Base-by-base conservation (phyloP, 208 protist species). In the Naegleria fowleri region DNA sequence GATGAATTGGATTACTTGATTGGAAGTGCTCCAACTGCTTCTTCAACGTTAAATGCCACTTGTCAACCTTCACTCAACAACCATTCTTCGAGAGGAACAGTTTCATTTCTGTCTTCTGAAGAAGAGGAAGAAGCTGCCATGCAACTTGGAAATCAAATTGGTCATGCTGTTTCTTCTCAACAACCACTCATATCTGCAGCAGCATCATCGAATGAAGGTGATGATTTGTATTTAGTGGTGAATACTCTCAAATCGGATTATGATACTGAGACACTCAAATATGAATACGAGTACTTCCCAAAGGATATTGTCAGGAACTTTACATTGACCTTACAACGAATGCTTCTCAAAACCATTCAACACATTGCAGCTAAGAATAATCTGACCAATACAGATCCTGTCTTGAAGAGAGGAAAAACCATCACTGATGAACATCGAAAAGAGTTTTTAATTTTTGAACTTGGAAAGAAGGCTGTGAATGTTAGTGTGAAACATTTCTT, bases 401-500 rank as follows among this genome's bases (percentile, higher is more conserved):
- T 29, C 11, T 67, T 67, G 22, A 67, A 67, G 55, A 67, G 19
- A 13, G 55, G 55, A 4, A 67, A 67, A 29, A 67, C 19, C 3
- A 2, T 67, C 55, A 67, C 55, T 1, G 55, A 67, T 29, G 55
- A 67, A 15, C 55, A 67, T 29, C 11, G 22, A 29, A 67, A 67
- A 13, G 55, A 67, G 22, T 67, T 67, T 29, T 67, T 67, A 29
- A 67, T 67, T 22, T 67, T 83, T 83, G 75, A n/a, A 83, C 19
- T 83, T 83, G 75, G 22, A 40, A 39, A 83, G n/a, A 40, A 83
- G 22, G 33, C 33, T 39, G 75, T 83, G 19, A 40, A 5, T 83
- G 75, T 83, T 39, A n/a, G 75, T 40, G 75, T 39, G 9, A 83
- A 83, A 83, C 75, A 83, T 83, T 83, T 83, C 29, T 11, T 83